A percentile compares a stretch with the other conserved stretches of the same genome.
Conservation (phyloP, 768 basidiomycete genomes). For the Strobilomyces echinocephalus region DNA sequence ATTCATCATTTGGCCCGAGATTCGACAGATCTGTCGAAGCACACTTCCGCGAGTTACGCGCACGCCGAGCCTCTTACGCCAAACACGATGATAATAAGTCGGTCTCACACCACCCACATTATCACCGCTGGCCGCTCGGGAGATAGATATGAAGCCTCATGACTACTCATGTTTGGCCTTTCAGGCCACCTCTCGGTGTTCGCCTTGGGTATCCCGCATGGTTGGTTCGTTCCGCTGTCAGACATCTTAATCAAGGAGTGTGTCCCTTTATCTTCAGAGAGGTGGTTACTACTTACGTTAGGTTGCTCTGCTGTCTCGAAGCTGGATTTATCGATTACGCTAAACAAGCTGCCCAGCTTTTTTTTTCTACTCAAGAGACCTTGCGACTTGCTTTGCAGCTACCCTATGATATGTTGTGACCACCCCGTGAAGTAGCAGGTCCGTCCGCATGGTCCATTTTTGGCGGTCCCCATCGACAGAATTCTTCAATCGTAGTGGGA, state of each 20-base stretch:
- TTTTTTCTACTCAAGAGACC: neutral
- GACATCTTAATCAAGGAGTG: slow-evolving; percentile 20
- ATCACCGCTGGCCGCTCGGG: slow-evolving; percentile 36
- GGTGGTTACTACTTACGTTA: slow-evolving; percentile 9
- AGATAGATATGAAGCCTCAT: slow-evolving; percentile 53
- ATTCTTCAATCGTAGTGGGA: slow-evolving; percentile 6
- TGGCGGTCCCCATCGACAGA: neutral
- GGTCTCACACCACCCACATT: slow-evolving; percentile 31
- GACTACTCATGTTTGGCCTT: slow-evolving; percentile 38
- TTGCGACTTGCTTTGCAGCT: neutral
- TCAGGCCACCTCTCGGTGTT: neutral
- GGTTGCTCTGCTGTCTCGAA: neutral
- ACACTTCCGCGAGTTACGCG: neutral
- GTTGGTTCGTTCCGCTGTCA: slow-evolving; percentile 72
- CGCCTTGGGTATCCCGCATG: slow-evolving; percentile 12
- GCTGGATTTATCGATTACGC: neutral
- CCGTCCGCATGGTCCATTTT: neutral
- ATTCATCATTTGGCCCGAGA: slow-evolving; percentile 6
- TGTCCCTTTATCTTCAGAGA: neutral
- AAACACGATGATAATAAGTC: slow-evolving; percentile 37
- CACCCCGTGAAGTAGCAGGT: too few relatives aligned
- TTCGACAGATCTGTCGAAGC: neutral
- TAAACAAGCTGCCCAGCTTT: neutral
- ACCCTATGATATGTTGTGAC: too few relatives aligned
- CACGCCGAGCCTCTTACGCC: slow-evolving; percentile 20